A percentile compares a stretch with the other conserved stretches of the same genome.
Conservation (phyloP, 345 rosid genomes). For the Citropsis articulata region DNA sequence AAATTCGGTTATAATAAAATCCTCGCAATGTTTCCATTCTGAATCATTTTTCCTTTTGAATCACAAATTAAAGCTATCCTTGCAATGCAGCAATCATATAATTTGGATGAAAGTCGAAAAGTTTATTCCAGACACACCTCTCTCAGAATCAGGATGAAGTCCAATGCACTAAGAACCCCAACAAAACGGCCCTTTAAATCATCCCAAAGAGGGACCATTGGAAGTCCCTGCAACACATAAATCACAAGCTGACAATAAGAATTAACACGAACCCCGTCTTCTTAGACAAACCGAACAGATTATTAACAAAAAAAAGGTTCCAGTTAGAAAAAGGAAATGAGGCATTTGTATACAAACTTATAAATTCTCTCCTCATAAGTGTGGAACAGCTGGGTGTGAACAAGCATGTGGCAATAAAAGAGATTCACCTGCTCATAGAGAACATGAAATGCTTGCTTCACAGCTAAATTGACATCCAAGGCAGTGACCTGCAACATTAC, state of each 20-base stretch:
- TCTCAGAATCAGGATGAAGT: slow-evolving; percentile 74
- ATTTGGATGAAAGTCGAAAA: not conserved
- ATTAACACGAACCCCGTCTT: not conserved
- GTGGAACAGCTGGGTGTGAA: not conserved
- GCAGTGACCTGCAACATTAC: slow-evolving; percentile 64
- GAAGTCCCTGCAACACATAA: slow-evolving; percentile 55
- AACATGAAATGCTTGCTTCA: slow-evolving; percentile 97
- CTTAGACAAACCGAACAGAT: not conserved
- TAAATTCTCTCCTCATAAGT: not conserved
- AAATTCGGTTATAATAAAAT: not conserved
- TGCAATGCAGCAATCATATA: slow-evolving; percentile 3
- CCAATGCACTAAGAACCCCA: slow-evolving; percentile 77
- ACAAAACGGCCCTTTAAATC: slow-evolving; percentile 62
- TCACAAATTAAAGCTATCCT: not conserved
- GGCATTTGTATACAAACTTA: not conserved
- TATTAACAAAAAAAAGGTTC: not conserved
- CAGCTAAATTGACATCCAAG: slow-evolving; percentile 90
- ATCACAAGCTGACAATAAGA: not conserved
- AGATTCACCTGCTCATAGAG: slow-evolving; percentile 86
- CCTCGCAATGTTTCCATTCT: not conserved
- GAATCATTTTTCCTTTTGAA: not conserved
- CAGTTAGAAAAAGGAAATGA: not conserved
- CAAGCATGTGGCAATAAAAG: slow-evolving; percentile 1
- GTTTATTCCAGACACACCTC: slow-evolving; percentile 45
- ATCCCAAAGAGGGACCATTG: slow-evolving; percentile 89